Evolutionary conservation across 2,329 filamentous ascomycete genomes (phyloP).

Genomic region (Diaporthe vaccinii): DNA sequence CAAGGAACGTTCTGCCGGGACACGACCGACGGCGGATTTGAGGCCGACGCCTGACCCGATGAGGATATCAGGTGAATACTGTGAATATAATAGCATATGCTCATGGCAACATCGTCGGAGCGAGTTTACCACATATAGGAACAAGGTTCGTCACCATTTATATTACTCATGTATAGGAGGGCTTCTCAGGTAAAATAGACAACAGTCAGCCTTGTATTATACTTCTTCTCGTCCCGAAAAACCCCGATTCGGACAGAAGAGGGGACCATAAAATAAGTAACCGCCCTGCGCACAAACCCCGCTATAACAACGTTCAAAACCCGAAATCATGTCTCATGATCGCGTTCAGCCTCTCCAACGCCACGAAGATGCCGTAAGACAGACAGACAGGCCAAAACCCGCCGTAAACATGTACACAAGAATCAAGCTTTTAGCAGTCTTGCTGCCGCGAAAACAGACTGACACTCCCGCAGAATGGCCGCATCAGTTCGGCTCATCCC

Average conservation of each 20-base stretch:
- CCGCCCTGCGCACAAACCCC: slow-evolving; percentile 1
- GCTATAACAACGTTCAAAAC: slow-evolving; percentile 9
- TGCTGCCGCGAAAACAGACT: neutral
- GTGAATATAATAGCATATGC: neutral
- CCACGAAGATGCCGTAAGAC: slow-evolving; percentile 36
- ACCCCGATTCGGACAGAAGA: neutral
- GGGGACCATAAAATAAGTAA: neutral
- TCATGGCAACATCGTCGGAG: neutral
- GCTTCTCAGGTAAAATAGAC: neutral
- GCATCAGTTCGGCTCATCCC: neutral
- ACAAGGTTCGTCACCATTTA: neutral
- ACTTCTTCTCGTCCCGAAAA: neutral
- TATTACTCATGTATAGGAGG: neutral
- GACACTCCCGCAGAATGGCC: neutral
- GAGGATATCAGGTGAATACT: neutral
- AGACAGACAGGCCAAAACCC: neutral
- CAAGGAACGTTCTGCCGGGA: neutral
- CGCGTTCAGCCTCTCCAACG: slow-evolving; percentile 32
- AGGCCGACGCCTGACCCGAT: neutral
- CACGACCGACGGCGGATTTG: neutral
- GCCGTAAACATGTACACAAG: slow-evolving; percentile 9
- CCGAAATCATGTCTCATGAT: slow-evolving; percentile 30
- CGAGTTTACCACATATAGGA: neutral
- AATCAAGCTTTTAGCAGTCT: slow-evolving; percentile 16
- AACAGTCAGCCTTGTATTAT: slow-evolving; percentile 23